Conservation (phyloP, 805 yeast species). For the Myxozyma neotropica region DNA sequence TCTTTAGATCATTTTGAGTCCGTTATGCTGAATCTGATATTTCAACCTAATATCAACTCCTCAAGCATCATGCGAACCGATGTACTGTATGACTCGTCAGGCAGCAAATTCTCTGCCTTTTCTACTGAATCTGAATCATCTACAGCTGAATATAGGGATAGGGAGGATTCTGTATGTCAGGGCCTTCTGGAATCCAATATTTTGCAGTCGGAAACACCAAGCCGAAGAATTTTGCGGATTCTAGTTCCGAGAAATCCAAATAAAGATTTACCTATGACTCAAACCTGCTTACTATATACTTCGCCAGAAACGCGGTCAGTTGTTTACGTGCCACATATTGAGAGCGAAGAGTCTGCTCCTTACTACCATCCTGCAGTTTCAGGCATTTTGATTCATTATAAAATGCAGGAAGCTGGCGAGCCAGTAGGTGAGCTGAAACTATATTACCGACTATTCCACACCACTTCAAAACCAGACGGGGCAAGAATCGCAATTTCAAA, state of each 20-base stretch:
- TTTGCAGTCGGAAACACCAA: neutral
- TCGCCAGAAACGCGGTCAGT: constrained; percentile 21
- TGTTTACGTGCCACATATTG: constrained; percentile 73
- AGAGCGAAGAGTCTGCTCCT: constrained; percentile 63
- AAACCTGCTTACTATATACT: constrained; percentile 66
- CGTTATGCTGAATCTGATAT: constrained; percentile 75
- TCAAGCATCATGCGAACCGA: constrained; percentile 90
- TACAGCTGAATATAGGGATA: neutral
- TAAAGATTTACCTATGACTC: constrained; percentile 80
- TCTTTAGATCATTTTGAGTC: constrained; percentile 42
- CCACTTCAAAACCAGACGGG: neutral
- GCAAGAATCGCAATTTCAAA: constrained; percentile 41
- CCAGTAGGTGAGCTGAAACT: neutral
- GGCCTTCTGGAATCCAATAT: neutral
- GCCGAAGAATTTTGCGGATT: constrained; percentile 64
- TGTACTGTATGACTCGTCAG: constrained; percentile 46
- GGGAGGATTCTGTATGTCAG: neutral
- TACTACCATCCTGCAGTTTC: constrained; percentile 85
- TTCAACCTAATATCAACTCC: constrained; percentile 86
- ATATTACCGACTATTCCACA: constrained; percentile 11
- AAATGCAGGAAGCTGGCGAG: neutral
- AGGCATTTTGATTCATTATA: constrained; percentile 64
- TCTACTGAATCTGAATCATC: neutral
- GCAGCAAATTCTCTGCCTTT: neutral
- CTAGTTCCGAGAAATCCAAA: constrained; percentile 90